Evolutionary conservation across 1,139 yeast species (phyloP).

Genomic region (Candida buenavistaensis): DNA sequence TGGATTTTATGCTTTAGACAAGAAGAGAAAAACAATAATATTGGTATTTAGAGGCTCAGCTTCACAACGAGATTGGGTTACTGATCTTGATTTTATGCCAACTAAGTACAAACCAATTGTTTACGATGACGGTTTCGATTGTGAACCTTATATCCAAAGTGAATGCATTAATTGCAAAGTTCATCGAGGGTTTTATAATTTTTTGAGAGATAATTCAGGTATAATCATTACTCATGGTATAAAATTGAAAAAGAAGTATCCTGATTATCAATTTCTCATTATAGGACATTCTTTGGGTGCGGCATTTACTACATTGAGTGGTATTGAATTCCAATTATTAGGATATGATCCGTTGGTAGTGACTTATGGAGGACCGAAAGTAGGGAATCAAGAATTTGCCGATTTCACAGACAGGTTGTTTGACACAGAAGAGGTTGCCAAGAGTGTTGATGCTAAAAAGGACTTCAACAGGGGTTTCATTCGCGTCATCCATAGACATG

Average conservation of each 20-base stretch:
- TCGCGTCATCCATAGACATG: constrained; percentile 57
- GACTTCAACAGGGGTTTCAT: constrained; percentile 34
- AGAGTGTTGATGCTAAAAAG: constrained; percentile 10
- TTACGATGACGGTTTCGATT: constrained; percentile 14
- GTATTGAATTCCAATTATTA: constrained; percentile 53
- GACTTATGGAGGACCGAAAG: constrained; percentile 61
- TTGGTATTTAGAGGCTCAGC: constrained; percentile 59
- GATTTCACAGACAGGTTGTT: constrained; percentile 54
- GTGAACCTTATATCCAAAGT: constrained; percentile 15
- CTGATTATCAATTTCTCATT: constrained; percentile 51
- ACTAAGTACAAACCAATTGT: constrained; percentile 37
- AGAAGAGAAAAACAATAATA: constrained; percentile 31
- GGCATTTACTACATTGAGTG: constrained; percentile 61
- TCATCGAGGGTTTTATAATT: constrained; percentile 58
- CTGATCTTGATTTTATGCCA: constrained; percentile 50
- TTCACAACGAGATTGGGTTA: constrained; percentile 55
- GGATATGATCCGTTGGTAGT: constrained; percentile 56
- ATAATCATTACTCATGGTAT: constrained; percentile 34
- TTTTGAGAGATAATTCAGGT: constrained; percentile 39
- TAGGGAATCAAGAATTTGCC: constrained; percentile 55
- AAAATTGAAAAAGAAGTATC: constrained; percentile 29
- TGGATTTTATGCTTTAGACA: constrained; percentile 50
- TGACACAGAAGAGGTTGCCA: constrained; percentile 27
- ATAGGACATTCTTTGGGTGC: constrained; percentile 79
- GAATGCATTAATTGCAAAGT: constrained; percentile 52